Base-by-base conservation (phyloP, 805 yeast genomes). In the Saccharomycopsis sp. region DNA sequence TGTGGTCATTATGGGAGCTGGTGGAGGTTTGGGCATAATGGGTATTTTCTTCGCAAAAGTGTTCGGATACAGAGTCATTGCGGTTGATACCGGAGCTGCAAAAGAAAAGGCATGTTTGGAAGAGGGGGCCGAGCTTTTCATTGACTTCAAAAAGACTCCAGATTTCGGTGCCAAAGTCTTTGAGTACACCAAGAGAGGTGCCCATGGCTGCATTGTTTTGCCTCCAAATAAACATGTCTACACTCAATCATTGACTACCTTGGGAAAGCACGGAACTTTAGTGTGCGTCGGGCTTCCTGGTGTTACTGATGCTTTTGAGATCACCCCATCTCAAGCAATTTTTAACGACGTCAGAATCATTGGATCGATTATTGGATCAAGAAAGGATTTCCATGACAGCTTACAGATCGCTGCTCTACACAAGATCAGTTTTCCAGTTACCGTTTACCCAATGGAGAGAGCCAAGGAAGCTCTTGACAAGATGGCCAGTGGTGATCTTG, bases 1-100 rank as follows among this genome's bases (percentile, higher is more conserved):
- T 85, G 87, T 84, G 64, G 81, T 83, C 61, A 75, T 86, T 60
- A 82, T 89, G 58, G 91, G 92, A 75, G 91, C 90, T 62, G 88
- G 83, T 71, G 91, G 91, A 71, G 91, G 92, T 68, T 79, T 86
- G 71, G 92, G 91, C 68, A 75, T 89, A 46, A 73, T 86, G 63
- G 90, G 89, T 57, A 75, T 85, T 65, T 91, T 86, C 74, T 86
- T 84, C 73, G 91, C 89, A 62, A 78, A 72, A 65, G 89, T 89
- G 61, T 80, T 85, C 87, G 92, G 91, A 66, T 76, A 75, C 72
- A 79, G 80, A 75, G 88, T 85, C 52, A 65, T 85, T 41, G 90
- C 81, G 64, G 84, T 86, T 64, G 91, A 86, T 68, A 89, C 88
- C 71, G 89, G 89, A 73, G 86, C 70, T 14, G 89, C 79, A 51